A percentile compares a stretch with the other conserved stretches of the same genome.
phyloP scores from a whole-genome alignment of 768 basidiomycete species.

The Terana coerulea region DNA sequence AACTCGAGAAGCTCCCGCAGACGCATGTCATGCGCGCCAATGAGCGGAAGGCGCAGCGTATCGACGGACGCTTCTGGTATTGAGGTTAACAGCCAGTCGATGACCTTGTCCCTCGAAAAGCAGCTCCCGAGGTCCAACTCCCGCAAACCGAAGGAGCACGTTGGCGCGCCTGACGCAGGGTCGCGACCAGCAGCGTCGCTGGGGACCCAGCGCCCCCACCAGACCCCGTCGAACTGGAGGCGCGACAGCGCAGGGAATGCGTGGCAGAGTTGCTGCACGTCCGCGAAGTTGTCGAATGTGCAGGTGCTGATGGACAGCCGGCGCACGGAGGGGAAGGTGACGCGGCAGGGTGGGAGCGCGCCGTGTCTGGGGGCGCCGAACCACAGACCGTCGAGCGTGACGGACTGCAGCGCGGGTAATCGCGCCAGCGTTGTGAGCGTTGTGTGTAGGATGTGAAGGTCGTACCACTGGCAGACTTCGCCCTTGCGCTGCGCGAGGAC shows the following conservation, averaged over 20 bases:
- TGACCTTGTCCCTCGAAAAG: conserved; percentile 8
- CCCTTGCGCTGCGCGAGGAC: conserved; percentile 3
- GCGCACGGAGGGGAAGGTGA: conserved; percentile 4
- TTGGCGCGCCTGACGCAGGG: not conserved
- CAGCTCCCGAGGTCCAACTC: conserved; percentile 14
- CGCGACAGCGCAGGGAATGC: not conserved
- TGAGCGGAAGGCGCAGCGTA: conserved; percentile 4
- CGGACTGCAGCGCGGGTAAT: not conserved
- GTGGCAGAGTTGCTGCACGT: conserved; percentile 1
- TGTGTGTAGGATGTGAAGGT: conserved; percentile 6
- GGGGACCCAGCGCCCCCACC: conserved; percentile 12
- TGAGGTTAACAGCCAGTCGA: conserved; percentile 11
- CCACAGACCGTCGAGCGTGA: conserved; percentile 15
- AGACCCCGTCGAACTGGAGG: conserved; percentile 12
- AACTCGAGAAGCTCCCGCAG: conserved; percentile 8
- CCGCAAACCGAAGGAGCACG: not conserved
- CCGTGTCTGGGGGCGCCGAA: conserved; percentile 2
- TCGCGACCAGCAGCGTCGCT: not conserved
- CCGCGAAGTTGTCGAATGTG: conserved; percentile 10
- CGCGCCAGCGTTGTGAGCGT: conserved; percentile 6
- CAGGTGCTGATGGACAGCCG: conserved; percentile 9
- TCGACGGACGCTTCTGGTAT: not conserved
- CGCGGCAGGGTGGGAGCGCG: not conserved
- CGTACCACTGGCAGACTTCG: conserved; percentile 9
- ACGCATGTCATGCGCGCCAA: conserved; percentile 12